phyloP scores from a whole-genome alignment of 1,284 basidiomycete genomes.

The Naganishia cerealis region DNA sequence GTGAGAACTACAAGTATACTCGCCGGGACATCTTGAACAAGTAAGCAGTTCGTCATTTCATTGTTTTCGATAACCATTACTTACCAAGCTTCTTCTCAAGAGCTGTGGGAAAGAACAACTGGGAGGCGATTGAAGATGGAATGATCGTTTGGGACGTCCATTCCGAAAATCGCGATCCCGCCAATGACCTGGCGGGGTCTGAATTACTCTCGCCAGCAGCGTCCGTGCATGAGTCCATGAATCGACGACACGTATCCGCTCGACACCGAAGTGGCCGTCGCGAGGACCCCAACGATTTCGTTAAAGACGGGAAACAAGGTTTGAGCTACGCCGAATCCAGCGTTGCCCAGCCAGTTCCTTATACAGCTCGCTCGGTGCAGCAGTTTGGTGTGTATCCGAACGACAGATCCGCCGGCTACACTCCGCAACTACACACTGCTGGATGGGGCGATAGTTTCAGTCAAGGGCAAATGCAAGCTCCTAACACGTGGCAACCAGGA shows the following conservation, averaged over 20 bases:
- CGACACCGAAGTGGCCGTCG: slow-evolving; percentile 13
- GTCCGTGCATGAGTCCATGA: slow-evolving; percentile 3
- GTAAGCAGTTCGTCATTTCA: slow-evolving; percentile 39
- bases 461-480: slow-evolving; percentile 2
- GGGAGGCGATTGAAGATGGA: slow-evolving; percentile 48
- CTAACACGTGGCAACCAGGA: slow-evolving; percentile 6
- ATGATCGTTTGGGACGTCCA: slow-evolving; percentile 47
- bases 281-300: background rate
- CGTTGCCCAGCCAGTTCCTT: background rate
- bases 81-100: slow-evolving; percentile 31
- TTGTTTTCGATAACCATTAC: background rate
- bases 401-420: slow-evolving; percentile 3
- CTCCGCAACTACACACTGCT: background rate
- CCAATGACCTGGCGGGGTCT: slow-evolving; percentile 41
- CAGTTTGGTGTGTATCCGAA: slow-evolving; percentile 9
- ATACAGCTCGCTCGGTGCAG: slow-evolving; percentile 13
- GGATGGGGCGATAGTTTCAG: background rate
- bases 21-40: slow-evolving; percentile 52
- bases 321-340: slow-evolving; percentile 13
- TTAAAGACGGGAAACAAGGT: background rate
- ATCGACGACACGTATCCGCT: slow-evolving; percentile 7
- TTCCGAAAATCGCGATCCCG: slow-evolving; percentile 45
- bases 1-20: slow-evolving; percentile 55
- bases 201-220: slow-evolving; percentile 19
- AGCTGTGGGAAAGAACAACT: slow-evolving; percentile 47